Conservation (phyloP, 768 basidiomycete genomes). For the Lentinula aciculospora region DNA sequence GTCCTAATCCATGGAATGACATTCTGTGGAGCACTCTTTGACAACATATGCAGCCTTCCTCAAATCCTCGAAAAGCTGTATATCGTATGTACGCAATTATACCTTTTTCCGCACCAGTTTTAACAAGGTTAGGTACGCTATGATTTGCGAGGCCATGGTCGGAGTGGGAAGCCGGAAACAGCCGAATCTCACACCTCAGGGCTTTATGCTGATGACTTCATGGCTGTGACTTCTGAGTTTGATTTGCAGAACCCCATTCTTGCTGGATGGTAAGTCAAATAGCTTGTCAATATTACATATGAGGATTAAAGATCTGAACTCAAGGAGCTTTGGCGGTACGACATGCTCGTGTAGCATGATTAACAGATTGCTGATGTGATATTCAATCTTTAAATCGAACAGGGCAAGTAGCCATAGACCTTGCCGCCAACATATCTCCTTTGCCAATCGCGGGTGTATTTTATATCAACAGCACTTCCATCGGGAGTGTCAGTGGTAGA, state of each 20-base stretch:
- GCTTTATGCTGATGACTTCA: constrained; percentile 14
- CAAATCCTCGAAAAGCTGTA: constrained; percentile 4
- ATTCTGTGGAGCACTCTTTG: constrained; percentile 8
- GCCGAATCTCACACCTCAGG: constrained; percentile 9
- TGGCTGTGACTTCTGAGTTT: constrained; percentile 10
- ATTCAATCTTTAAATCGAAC: background rate
- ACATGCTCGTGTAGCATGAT: background rate
- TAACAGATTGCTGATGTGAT: background rate
- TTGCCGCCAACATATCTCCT: background rate
- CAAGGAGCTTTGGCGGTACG: background rate
- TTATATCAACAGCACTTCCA: background rate
- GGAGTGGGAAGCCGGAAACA: constrained; percentile 9
- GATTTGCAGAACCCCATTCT: constrained; percentile 12
- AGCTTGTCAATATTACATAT: background rate
- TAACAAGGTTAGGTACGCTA: constrained; percentile 13
- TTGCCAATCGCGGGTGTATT: background rate
- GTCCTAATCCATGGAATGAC: constrained; percentile 14
- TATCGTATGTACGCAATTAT: constrained; percentile 1
- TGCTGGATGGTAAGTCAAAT: constrained; percentile 12
- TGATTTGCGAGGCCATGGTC: constrained; percentile 16
- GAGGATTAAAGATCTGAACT: background rate
- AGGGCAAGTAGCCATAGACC: background rate
- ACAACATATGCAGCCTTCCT: constrained; percentile 2
- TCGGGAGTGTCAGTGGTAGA: background rate
- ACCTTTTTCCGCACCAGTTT: background rate